These are phyloP conservation scores for Potentilla sterilis DNA, from an alignment of 306 rosid genomes.

Conservation along the genomic window DNA sequence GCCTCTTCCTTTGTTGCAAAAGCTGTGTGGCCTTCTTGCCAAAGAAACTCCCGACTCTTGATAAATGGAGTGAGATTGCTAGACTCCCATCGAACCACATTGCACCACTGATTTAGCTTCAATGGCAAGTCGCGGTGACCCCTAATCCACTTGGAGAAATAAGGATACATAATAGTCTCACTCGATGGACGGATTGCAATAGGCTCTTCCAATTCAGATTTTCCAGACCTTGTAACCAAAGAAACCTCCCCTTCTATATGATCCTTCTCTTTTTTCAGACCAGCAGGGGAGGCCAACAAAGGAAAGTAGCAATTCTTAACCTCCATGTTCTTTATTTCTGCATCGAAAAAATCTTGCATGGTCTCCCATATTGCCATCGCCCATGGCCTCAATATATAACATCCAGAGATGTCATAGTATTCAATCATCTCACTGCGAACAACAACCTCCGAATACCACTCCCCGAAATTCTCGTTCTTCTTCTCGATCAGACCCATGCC, in stretches of 20 bases:
- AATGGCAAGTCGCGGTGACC: conserved; percentile 96
- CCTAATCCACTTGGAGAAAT: conserved; percentile 95
- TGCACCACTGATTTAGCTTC: conserved; percentile 98
- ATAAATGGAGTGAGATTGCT: conserved; percentile 99
- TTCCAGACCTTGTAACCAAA: conserved; percentile 92
- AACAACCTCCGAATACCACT: conserved; percentile 96
- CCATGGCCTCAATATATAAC: conserved; percentile 93
- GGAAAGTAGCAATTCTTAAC: conserved; percentile 89
- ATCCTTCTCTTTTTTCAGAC: conserved; percentile 83
- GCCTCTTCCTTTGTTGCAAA: conserved; percentile 93
- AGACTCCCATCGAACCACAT: conserved; percentile 97
- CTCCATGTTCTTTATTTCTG: conserved; percentile 84
- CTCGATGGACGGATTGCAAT: conserved; percentile 97
- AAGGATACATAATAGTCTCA: conserved; percentile 99
- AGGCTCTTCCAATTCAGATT: conserved; percentile 72
- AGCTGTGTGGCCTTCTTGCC: conserved; percentile 99
- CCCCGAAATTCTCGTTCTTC: conserved; percentile 89
- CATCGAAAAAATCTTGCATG: conserved; percentile 83
- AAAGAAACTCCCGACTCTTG: conserved; percentile 98
- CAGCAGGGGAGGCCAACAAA: conserved; percentile 72
- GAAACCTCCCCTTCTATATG: conserved; percentile 95
- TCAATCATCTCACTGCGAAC: conserved; percentile 83
- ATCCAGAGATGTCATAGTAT: conserved; percentile 93
- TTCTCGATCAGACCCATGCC: conserved; percentile 70
- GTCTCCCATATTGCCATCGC: conserved; percentile 78